phyloP scores from a whole-genome alignment of 805 yeast genomes.

The Nakazawaea ishiwadae region DNA sequence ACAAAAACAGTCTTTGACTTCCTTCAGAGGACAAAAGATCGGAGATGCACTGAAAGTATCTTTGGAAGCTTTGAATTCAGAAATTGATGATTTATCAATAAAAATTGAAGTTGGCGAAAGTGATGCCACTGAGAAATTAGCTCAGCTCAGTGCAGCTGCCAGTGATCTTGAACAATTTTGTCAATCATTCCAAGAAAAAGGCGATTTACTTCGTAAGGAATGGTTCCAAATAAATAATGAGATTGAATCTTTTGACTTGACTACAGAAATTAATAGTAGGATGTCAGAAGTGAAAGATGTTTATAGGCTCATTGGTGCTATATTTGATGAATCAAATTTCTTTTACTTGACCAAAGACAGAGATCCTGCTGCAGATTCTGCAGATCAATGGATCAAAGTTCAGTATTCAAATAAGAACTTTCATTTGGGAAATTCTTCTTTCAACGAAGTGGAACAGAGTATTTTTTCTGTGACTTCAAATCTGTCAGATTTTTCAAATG shows the following conservation, averaged over 20 bases:
- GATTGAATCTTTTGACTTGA: conserved; percentile 18
- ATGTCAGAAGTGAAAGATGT: conserved; percentile 27
- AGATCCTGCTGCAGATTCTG: conserved; percentile 12
- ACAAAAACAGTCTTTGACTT: conserved; percentile 21
- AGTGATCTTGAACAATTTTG: conserved; percentile 15
- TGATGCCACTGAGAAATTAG: neutral
- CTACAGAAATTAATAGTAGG: conserved; percentile 21
- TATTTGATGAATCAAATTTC: conserved; percentile 27
- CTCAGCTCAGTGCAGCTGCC: neutral
- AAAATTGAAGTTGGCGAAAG: conserved; percentile 1
- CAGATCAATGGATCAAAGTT: conserved; percentile 26
- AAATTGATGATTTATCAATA: conserved; percentile 6
- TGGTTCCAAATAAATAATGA: conserved; percentile 15
- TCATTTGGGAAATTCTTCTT: conserved; percentile 7
- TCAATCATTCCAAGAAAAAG: conserved; percentile 17
- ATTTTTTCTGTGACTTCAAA: conserved; percentile 1
- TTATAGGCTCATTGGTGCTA: conserved; percentile 32
- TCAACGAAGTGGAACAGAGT: conserved; percentile 2
- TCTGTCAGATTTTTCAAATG: neutral
- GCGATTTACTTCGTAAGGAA: conserved; percentile 16
- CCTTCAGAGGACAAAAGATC: conserved; percentile 28
- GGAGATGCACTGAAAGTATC: conserved; percentile 21
- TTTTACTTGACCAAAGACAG: conserved; percentile 22
- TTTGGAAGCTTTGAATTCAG: conserved; percentile 19
- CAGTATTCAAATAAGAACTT: conserved; percentile 21